Evolutionary conservation across 352 stramenopile species (phyloP), one percentile per base, ranked within the genome.

Genomic region (Globisporangium okanoganense): DNA sequence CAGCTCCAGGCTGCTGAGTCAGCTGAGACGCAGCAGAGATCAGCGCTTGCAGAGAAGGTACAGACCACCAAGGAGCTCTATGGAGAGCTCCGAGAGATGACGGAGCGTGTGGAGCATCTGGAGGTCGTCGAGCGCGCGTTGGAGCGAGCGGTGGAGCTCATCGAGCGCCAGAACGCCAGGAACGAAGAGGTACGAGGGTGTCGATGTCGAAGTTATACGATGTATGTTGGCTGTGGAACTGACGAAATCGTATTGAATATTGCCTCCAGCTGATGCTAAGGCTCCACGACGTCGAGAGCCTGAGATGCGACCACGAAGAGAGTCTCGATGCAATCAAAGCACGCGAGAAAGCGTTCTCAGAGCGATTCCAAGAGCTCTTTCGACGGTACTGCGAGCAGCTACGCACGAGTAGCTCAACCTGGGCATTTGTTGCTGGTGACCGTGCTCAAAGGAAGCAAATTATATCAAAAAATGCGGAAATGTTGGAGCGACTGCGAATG

Each of bases 101-200:
- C 62, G 38, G 47, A 51, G 22, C 45, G 57, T 18, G 45, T 58
- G 18, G 40, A 70, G 36, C 56, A 66, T 18, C 25, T 61, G 10
- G 40, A 63, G 1, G 61, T 69, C 1, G 44, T 75, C 12, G 65
- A 78, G 29, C 8, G 38, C 13, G 62, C 62, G 2, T 53, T 78
- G 6, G 65, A 75, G 49, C 57, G 35, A 13, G 70, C 71, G 16
- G 68, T 69, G 10, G 63, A 38, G 9, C 59, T 78, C 18, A 61
- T 58, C 8, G 73, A 81, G 44, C 68, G 75, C 29, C 71, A 81
- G 58, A 79, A 81, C 27, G 41, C 68, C 36, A 65, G 67, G 57
- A 72, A 58, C 29, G 52, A 73, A 14, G 58, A 78, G 60, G 73
- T 82, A 56, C 1, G 67, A 31, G 35, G n/a, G n/a, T n/a, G n/a